Base-by-base conservation (phyloP, 768 basidiomycete genomes). In the Pisolithus sp. region DNA sequence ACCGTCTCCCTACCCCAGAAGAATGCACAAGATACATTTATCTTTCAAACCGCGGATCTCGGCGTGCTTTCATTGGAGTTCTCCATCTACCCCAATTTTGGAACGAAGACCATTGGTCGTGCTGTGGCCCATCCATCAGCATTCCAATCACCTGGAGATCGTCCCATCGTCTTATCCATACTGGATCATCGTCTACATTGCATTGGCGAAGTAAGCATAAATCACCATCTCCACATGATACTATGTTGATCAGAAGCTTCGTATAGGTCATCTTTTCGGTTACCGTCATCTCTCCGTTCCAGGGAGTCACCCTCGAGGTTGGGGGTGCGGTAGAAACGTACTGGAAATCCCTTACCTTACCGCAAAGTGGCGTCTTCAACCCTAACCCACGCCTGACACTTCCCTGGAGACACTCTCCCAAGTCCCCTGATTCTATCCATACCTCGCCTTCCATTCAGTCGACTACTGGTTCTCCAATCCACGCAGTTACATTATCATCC, bases 281-380 rank as follows among this genome's bases (percentile, higher is more conserved):
- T 30, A 89, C 82, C 59, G 79, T 93, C 52, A 82, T 95, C 55
- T 86, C 83, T 8, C 88, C 93, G 1, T 98, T 98, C 71, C 82
- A 85, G 52, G 93, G 90, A 3, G 91, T 93, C 46, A 92, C 92
- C 52, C 77, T 98, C 12, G 91, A 94, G 70, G 87, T 97, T 50
- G 94, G 93, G 21, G 95, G 96, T 23, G 84, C 89, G 48, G 80
- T 98, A 26, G 94, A 98, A 71, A 99, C 95, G 0, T 99, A 99
- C 67, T 99, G 96, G 96, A 98, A 97, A 71, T 94, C 93, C 69
- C 15, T 69, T 65, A 57, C 68, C 57, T 17, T 68, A 46, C 56
- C 65, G 8, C 62, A 63, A 56, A 58, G 64, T 48, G 66, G 42
- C 49, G 62, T 46, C 49, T 62, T 56, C 62, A 59, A 49, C 63